Evolutionary conservation across 495 filamentous ascomycete species (phyloP).

Genomic region (Penicillium egyptiacum): DNA sequence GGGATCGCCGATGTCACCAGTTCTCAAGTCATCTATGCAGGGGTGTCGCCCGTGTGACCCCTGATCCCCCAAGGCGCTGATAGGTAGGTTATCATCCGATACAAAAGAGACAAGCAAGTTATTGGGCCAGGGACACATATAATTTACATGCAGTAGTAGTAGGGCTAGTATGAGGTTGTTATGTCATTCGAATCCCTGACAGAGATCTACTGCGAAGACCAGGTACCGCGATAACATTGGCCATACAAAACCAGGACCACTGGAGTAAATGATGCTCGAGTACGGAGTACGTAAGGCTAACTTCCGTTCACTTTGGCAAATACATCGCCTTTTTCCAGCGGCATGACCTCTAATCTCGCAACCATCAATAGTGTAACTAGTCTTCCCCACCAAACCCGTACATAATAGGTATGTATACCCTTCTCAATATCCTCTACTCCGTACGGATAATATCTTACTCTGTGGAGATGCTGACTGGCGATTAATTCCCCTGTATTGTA

Average conservation of each 20-base stretch:
- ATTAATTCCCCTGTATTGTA: not conserved
- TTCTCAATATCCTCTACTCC: not conserved
- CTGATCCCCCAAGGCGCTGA: not conserved
- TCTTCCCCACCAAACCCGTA: not conserved
- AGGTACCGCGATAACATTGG: not conserved
- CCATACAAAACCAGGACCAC: not conserved
- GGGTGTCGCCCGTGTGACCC: conserved; percentile 1
- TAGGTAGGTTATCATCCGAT: conserved; percentile 1
- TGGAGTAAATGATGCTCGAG: not conserved
- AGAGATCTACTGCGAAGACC: not conserved
- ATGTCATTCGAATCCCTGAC: not conserved
- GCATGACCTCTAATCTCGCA: conserved; percentile 1
- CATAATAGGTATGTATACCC: not conserved
- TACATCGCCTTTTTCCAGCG: not conserved
- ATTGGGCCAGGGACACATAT: not conserved
- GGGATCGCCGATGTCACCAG: not conserved
- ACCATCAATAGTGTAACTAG: conserved; percentile 8
- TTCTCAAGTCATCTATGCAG: conserved; percentile 2
- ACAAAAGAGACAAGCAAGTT: not conserved
- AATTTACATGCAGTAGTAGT: not conserved
- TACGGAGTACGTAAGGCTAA: not conserved
- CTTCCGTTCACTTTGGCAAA: not conserved
- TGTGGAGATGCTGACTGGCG: not conserved
- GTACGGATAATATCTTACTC: not conserved
- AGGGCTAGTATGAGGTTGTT: not conserved